Conservation (phyloP, 495 filamentous ascomycete species). For the Tuber indicum region DNA sequence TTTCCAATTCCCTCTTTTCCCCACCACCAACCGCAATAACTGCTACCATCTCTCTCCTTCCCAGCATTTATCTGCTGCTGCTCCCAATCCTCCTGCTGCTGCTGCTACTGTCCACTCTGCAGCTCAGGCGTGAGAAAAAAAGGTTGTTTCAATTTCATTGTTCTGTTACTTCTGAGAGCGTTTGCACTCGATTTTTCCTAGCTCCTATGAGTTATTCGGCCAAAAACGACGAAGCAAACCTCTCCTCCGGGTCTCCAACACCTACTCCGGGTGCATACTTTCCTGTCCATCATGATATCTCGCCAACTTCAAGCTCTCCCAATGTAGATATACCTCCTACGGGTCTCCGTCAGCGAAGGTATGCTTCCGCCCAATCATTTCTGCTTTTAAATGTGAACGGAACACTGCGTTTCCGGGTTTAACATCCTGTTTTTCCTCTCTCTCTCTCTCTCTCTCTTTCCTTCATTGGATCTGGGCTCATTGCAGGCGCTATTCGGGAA, state of each 20-base stretch:
- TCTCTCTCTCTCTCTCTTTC: neutral
- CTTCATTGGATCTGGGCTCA: constrained; percentile 2
- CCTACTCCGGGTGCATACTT: neutral
- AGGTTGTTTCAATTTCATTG: neutral
- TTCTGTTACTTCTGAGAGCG: neutral
- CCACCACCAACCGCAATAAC: neutral
- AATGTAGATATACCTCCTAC: constrained; percentile 26
- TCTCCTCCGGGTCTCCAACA: neutral
- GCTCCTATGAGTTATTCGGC: neutral
- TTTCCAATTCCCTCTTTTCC: neutral
- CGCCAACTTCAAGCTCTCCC: constrained; percentile 31
- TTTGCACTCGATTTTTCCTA: neutral
- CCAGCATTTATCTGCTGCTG: constrained; percentile 2
- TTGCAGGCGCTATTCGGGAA: constrained; percentile 19
- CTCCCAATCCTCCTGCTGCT: neutral
- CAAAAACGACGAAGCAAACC: neutral
- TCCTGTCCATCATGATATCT: constrained; percentile 29
- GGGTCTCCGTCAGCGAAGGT: constrained; percentile 24
- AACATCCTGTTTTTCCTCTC: constrained; percentile 13
- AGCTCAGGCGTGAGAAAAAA: constrained; percentile 3
- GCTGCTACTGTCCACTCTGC: neutral
- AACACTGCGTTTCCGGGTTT: constrained; percentile 4
- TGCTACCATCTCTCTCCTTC: neutral
- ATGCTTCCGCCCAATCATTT: constrained; percentile 9
- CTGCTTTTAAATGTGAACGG: neutral